These are phyloP conservation scores for Heliophila coronopifolia DNA, from an alignment of 441 rosid genomes.

Conservation along the genomic window DNA sequence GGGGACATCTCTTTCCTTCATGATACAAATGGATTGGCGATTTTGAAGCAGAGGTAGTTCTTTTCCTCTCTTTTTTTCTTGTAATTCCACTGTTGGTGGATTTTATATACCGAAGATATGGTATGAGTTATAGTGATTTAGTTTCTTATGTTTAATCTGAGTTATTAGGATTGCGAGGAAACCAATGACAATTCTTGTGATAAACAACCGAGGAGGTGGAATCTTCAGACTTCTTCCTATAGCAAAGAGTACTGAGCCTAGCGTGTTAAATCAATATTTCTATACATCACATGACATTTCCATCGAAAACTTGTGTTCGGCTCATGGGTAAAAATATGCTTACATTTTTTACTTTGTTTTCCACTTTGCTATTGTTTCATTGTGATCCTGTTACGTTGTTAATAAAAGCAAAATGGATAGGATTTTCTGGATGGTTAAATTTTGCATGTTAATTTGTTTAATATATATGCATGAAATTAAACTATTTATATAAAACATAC, in stretches of 20 bases:
- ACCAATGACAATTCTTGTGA: conserved; percentile 74
- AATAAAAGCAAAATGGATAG: neutral
- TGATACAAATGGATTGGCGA: conserved; percentile 91
- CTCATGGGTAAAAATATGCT: conserved; percentile 66
- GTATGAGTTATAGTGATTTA: neutral
- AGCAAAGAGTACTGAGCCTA: conserved; percentile 64
- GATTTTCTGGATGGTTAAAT: neutral
- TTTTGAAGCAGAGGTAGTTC: conserved; percentile 65
- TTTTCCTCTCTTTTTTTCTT: conserved; percentile 4
- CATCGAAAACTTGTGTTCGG: conserved; percentile 59
- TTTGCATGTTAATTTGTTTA: neutral
- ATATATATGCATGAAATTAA: neutral
- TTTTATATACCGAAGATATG: neutral
- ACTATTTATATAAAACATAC: neutral
- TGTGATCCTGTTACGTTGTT: conserved; percentile 6
- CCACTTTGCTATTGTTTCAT: neutral
- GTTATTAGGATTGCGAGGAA: conserved; percentile 53
- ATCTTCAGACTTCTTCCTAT: conserved; percentile 94
- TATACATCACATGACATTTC: conserved; percentile 84
- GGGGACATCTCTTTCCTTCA: conserved; percentile 97
- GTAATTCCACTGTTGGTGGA: conserved; percentile 3
- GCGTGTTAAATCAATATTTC: conserved; percentile 66
- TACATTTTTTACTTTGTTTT: neutral
- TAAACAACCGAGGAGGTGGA: conserved; percentile 96
- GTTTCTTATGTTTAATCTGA: conserved; percentile 2